Conservation (phyloP, 768 basidiomycete species). For the Mycena rosella region DNA sequence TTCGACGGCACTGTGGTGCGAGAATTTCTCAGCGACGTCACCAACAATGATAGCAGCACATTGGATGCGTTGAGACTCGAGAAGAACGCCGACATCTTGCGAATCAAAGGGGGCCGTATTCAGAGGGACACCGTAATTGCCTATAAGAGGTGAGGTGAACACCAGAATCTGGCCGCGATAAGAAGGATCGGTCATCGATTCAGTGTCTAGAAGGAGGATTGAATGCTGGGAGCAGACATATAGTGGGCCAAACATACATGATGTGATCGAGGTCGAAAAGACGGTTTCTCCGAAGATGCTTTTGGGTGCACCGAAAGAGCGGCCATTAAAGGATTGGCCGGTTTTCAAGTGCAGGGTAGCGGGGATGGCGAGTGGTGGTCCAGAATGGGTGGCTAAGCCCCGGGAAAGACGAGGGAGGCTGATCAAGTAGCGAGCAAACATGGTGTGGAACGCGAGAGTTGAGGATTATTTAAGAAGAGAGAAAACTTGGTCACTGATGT, state of each 20-base stretch:
- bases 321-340: slow-evolving; percentile 92
- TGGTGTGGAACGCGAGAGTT: slow-evolving; percentile 50
- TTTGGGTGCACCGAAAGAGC: slow-evolving; percentile 88
- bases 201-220: slow-evolving; percentile 78
- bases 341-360: slow-evolving; percentile 93
- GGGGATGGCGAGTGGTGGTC: slow-evolving; percentile 64
- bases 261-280: slow-evolving; percentile 98
- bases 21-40: slow-evolving; percentile 95
- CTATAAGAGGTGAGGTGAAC: slow-evolving; percentile 98
- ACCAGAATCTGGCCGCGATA: slow-evolving; percentile 98
- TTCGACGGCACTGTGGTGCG: slow-evolving; percentile 95
- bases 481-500: slow-evolving; percentile 92
- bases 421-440: slow-evolving; percentile 70
- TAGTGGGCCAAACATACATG: slow-evolving; percentile 69
- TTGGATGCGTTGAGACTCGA: slow-evolving; percentile 92
- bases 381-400: slow-evolving; percentile 76
- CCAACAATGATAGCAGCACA: slow-evolving; percentile 94
- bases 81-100: slow-evolving; percentile 85
- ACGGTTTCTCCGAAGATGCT: slow-evolving; percentile 97
- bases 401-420: slow-evolving; percentile 65
- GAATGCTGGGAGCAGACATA: slow-evolving; percentile 7
- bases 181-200: slow-evolving; percentile 99
- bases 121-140: slow-evolving; percentile 95
- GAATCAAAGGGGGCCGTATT: slow-evolving; percentile 81
- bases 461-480: slow-evolving; percentile 64